These are phyloP conservation scores for Leishmania major DNA, from an alignment of 208 protist genomes.

Conservation along the genomic window DNA sequence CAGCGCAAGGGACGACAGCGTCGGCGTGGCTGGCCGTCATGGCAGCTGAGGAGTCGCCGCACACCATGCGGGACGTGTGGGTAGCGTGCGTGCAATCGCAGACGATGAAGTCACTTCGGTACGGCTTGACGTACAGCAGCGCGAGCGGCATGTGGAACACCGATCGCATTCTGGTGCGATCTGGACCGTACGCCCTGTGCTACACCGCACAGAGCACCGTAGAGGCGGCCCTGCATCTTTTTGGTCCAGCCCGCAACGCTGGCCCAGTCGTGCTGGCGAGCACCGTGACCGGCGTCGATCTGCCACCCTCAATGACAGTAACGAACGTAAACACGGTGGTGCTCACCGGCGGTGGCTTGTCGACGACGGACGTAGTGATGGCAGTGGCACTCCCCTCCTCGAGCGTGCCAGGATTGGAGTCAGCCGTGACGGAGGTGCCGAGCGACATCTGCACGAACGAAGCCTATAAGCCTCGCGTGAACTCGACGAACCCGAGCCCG, in stretches of 20 bases:
- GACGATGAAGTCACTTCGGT: neutral
- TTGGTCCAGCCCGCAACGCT: conserved; percentile 46
- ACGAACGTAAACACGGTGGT: conserved; percentile 37
- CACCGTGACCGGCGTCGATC: conserved; percentile 36
- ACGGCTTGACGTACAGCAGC: conserved; percentile 40
- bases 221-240: conserved; percentile 41
- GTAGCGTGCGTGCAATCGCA: conserved; percentile 36
- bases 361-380: conserved; percentile 49
- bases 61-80: conserved; percentile 51
- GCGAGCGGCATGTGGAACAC: conserved; percentile 32
- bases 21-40: conserved; percentile 47
- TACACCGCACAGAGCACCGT: conserved; percentile 31
- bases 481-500: conserved; percentile 10
- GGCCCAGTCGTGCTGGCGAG: conserved; percentile 64
- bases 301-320: conserved; percentile 25
- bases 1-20: conserved; percentile 23
- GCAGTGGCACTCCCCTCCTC: conserved; percentile 55
- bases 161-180: conserved; percentile 2
- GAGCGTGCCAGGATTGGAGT: neutral
- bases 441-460: conserved; percentile 76
- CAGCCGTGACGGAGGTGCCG: conserved; percentile 31
- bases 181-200: conserved; percentile 71
- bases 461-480: conserved; percentile 59
- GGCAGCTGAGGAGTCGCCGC: neutral
- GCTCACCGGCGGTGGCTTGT: conserved; percentile 71